Evolutionary conservation across 192 early-diverging fungal species (phyloP), one percentile per base, ranked within the genome.

Genomic region (Podila epicladia): DNA sequence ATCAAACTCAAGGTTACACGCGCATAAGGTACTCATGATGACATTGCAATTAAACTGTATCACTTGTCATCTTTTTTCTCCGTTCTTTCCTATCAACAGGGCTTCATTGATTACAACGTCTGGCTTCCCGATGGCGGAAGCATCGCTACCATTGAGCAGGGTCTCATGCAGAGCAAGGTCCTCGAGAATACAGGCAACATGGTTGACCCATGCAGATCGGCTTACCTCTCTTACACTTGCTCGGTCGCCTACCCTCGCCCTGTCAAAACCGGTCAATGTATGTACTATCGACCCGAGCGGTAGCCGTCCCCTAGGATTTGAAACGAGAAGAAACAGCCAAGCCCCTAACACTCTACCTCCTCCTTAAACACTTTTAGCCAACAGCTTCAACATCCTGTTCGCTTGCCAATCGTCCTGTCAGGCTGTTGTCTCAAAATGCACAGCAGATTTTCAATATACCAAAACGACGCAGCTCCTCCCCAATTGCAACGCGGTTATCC

Each of bases 361-460:
- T 45, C 20, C 35, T 22, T 20, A 38, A 38, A 17, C 57, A 5
- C 29, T 37, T 2, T 26, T 31, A 69, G 70, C 71, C 60, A 73
- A 73, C 48, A 72, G 66, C 49, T 80, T 58, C 32, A 69, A 73
- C 73, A 67, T 80, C n/a, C 49, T 80, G 2, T 80, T 80, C 9
- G 76, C 83, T 8, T 84, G 83, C 48, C 22, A 75, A 32, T 84
- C 83, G n/a, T 64, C 83, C 13, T 84, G 83, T 31, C 66, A 71
- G 63, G 49, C 66, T 13, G 83, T 69, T 1, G 32, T 33, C 15
- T 11, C 59, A 6, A 63, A 69, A 22, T 84, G 83, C 31, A 65
- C 24, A 32, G 65, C 67, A 20, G 67, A 71, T 29, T 57, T 84
- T 20, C 58, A 49, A 1, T 64, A 51, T n/a, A 26, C 72, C 15